Percentiles rank a stretch among this genome's conserved stretches.
These are phyloP conservation scores for Zoysia matrella DNA, from an alignment of 202 grass and related monocot genomes.

Conservation along the genomic window DNA sequence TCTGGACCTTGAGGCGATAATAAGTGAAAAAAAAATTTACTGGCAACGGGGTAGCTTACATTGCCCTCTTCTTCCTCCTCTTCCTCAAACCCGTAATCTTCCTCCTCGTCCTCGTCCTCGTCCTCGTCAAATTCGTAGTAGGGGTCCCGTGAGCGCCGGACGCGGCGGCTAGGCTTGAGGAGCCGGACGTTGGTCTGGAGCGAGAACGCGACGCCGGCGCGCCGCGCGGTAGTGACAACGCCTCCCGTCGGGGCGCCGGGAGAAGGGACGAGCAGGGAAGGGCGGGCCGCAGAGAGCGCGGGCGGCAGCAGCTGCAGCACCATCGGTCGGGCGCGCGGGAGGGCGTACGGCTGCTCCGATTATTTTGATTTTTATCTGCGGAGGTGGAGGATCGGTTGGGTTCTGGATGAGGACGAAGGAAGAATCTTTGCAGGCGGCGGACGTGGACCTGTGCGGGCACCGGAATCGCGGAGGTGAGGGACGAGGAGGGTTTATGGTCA, in stretches of 20 bases:
- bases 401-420: slow-evolving; percentile 53
- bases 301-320: slow-evolving; percentile 41
- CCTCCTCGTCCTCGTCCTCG: slow-evolving; percentile 36
- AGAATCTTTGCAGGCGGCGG: neutral
- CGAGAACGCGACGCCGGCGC: slow-evolving; percentile 59
- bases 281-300: slow-evolving; percentile 18
- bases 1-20: neutral
- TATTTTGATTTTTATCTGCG: slow-evolving; percentile 53
- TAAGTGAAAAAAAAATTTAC: slow-evolving; percentile 6
- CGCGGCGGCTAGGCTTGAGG: slow-evolving; percentile 74
- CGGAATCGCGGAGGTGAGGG: too few species aligned
- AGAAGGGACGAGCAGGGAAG: slow-evolving; percentile 9
- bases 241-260: neutral
- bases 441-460: slow-evolving; percentile 25
- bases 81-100: slow-evolving; percentile 21
- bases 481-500: too few species aligned
- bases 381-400: slow-evolving; percentile 23
- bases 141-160: slow-evolving; percentile 60
- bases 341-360: slow-evolving; percentile 22
- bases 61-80: slow-evolving; percentile 40
- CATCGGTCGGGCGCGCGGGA: slow-evolving; percentile 34
- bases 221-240: neutral
- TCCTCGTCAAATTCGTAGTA: slow-evolving; percentile 64
- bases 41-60: slow-evolving; percentile 33
- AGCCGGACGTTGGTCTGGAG: slow-evolving; percentile 66